A percentile compares a stretch with the other conserved stretches of the same genome.
Evolutionary conservation across 768 basidiomycete species (phyloP).

Genomic region (Serpula lacrymans): DNA sequence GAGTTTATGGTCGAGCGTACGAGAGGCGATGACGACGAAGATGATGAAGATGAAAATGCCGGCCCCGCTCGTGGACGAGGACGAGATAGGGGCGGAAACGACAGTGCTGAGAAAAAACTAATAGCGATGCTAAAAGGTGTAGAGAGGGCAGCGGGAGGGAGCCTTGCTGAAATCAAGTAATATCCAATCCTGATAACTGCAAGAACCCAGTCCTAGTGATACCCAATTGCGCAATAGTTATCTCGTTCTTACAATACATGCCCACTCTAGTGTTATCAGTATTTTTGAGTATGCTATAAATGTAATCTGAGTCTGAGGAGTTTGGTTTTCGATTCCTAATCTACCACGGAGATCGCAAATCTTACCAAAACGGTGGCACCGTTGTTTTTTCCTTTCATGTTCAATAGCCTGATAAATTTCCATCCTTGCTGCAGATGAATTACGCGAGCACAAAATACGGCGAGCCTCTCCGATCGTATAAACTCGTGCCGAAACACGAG

Average conservation of each 20-base stretch:
- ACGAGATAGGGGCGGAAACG: conserved; percentile 17
- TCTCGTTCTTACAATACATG: too few relatives aligned
- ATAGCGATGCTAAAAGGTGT: conserved; percentile 52
- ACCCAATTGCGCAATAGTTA: too few relatives aligned
- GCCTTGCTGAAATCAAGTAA: conserved; percentile 37
- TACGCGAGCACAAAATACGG: conserved; percentile 51
- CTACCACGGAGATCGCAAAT: conserved; percentile 13
- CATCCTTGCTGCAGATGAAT: conserved; percentile 44
- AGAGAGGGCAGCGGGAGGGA: conserved; percentile 62
- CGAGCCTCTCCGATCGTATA: conserved; percentile 43
- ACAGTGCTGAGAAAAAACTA: conserved; percentile 33
- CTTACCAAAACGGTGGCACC: conserved; percentile 27
- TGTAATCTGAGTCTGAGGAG: too few relatives aligned
- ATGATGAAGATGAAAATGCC: conserved; percentile 31
- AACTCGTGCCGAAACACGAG: conserved; percentile 31
- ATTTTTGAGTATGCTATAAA: too few relatives aligned
- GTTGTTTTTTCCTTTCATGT: conserved; percentile 43
- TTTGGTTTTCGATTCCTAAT: not conserved
- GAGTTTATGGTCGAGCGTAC: conserved; percentile 66
- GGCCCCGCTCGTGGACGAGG: conserved; percentile 10
- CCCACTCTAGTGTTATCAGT: too few relatives aligned
- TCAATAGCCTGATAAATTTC: conserved; percentile 48
- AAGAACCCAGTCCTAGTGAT: too few relatives aligned
- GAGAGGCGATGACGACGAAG: conserved; percentile 24
- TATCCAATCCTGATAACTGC: too few relatives aligned